A percentile compares a stretch with the other conserved stretches of the same genome.
Conservation (phyloP, 1,284 basidiomycete genomes). For the Sutorius eximius region DNA sequence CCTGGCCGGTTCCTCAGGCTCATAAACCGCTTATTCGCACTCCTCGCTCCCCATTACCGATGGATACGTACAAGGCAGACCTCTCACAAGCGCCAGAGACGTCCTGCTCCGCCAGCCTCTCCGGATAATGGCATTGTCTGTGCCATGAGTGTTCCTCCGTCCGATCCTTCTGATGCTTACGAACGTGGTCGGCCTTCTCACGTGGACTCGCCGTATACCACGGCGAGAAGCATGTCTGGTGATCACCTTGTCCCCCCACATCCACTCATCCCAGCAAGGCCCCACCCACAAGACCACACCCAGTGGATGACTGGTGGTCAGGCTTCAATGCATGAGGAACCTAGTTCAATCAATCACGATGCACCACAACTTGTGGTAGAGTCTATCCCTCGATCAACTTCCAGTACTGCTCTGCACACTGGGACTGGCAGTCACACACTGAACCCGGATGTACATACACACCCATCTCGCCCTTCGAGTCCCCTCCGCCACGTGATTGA, state of each 20-base stretch:
- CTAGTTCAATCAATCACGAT: constrained; percentile 1
- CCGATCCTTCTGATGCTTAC: background rate
- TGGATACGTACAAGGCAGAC: background rate
- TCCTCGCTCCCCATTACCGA: constrained; percentile 8
- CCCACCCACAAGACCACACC: constrained; percentile 7
- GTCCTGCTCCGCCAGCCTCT: background rate
- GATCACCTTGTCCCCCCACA: constrained; percentile 25
- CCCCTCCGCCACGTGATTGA: background rate
- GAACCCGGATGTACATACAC: background rate
- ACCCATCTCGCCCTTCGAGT: background rate
- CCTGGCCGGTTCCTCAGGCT: background rate
- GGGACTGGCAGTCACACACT: background rate
- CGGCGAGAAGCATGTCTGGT: constrained; percentile 25
- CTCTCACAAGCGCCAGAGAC: background rate
- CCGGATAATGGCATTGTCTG: constrained; percentile 4
- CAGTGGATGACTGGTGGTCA: constrained; percentile 14
- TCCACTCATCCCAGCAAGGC: constrained; percentile 14
- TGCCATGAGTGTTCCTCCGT: constrained; percentile 21
- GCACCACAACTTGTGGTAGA: background rate
- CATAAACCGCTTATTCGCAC: constrained; percentile 9
- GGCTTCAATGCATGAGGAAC: constrained; percentile 21
- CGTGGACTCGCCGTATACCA: constrained; percentile 20
- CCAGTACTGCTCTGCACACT: background rate
- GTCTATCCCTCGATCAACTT: constrained; percentile 2
- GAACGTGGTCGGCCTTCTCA: constrained; percentile 10